Evolutionary conservation across 768 basidiomycete genomes (phyloP), one percentile per base, ranked within the genome.

Genomic region (Podaxis pistillaris): DNA sequence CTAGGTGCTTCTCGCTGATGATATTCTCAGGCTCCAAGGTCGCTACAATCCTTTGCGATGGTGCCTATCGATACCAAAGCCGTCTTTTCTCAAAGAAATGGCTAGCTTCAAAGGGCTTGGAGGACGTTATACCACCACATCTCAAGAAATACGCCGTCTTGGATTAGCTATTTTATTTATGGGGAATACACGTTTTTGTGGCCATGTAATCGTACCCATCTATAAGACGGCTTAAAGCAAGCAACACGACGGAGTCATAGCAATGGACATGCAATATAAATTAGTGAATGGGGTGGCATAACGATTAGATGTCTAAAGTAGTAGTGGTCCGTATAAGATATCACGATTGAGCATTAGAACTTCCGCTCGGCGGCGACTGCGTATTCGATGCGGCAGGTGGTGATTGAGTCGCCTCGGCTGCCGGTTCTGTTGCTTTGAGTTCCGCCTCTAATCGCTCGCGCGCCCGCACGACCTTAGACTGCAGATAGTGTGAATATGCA

Each of bases 21-120:
- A 64, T 2, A 57, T 24, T 36, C 40, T 50, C 64, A 94, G 92
- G 91, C 38, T 89, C 90, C 22, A 93, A 82, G 15, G 81, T 98
- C 30, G 94, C 87, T 1, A 99, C 97, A 4, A 83, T 98, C 57
- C 76, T 99, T 41, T 93, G 91, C 73, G 97, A 99, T 71, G 97
- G 96, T 6, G 97, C 97, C 50, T 96, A 98, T 71, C 85, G 97
- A 71, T 97, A 99, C 71, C 97, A 98, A 77, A 96, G 93, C 64
- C 85, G 97, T 11, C 78, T 99, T 38, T 99, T 99, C 79, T 97
- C 95, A 15, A 91, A 91, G 73, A 85, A 86, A 68, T 99, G 97
- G 97, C 77, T 99, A 52, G 79, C 87, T 71, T 78, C 83, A 38
- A 98, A 98, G 72, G 87, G 83, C 0, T 78, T 99, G 55, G 81